Base-by-base conservation (phyloP, 169 alveolate species). In the Plasmodium gonderi region DNA sequence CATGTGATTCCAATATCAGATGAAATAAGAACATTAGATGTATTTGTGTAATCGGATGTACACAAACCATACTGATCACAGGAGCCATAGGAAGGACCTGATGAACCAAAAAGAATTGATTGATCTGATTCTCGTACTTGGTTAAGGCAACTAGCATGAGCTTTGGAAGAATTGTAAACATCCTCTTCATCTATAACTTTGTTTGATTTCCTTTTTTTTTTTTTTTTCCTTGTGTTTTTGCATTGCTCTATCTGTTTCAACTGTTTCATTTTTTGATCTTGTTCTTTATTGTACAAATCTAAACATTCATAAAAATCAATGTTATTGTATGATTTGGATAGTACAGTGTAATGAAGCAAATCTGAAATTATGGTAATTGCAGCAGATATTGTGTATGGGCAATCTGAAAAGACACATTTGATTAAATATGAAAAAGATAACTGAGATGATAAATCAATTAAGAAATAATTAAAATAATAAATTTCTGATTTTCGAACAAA, bases 401-500 rank as follows among this genome's bases (percentile, higher is more conserved):
- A 83, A 5, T 83, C 78, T 0, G 92, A 83, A 83, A 83, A 83
- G 42, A 83, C 82, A 29, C 92, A 83, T 36, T 83, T 83, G 0
- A 51, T 83, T n/a, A 83, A 12, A 42, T 83, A 83, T 0, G 82
- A 68, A 36, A 83, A 83, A 2, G 92, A 83, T 12, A 83, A 26
- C 44, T 83, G 92, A 1, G 92, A 83, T 2, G 92, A 69, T 69
- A 83, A 31, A 36, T 83, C 92, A 1, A 83, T 45, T 17, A 83
- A 14, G 42, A 83, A 83, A 69, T 83, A 83, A 72, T 83, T 83
- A 72, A 83, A 83, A 83, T 83, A 83, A 83, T 83, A 83, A n/a
- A 83, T 83, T 4, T 83, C 92, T 0, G 92, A 3, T 47, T 83
- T 83, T 38, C 92, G 36, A 31, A 72, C 92, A 69, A 83, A 83